These are phyloP conservation scores for Scedosporium minutisporum DNA, from an alignment of 2,329 filamentous ascomycete genomes.

Conservation along the genomic window DNA sequence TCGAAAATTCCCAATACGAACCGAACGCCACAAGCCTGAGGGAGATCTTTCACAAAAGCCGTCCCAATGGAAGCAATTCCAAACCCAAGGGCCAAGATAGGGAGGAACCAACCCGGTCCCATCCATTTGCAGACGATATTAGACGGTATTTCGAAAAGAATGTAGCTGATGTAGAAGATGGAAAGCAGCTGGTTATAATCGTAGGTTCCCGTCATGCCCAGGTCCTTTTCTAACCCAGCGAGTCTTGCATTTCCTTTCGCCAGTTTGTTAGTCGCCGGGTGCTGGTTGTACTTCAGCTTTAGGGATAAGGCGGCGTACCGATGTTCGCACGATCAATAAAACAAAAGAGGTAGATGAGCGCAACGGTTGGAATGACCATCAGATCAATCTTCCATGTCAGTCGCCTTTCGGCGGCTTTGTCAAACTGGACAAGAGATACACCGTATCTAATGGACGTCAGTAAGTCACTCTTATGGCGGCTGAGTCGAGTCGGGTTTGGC, in stretches of 20 bases:
- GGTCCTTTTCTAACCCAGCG: conserved; percentile 54
- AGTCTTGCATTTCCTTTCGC: conserved; percentile 53
- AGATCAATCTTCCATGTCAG: conserved; percentile 49
- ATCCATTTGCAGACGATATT: conserved; percentile 62
- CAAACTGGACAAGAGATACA: conserved; percentile 29
- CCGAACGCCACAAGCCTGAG: conserved; percentile 47
- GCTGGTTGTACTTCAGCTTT: no score
- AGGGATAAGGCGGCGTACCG: neutral
- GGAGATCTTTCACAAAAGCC: conserved; percentile 50
- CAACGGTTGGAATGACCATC: conserved; percentile 47
- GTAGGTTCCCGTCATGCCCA: conserved; percentile 43
- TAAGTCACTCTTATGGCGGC: no score
- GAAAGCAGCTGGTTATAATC: conserved; percentile 63
- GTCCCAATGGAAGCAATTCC: conserved; percentile 55
- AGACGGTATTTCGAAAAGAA: conserved; percentile 60
- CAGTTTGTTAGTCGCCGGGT: no score
- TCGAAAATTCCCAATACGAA: conserved; percentile 63
- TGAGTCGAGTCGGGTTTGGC: conserved; percentile 15
- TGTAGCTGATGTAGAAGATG: conserved; percentile 64
- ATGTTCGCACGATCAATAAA: conserved; percentile 47
- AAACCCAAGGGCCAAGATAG: conserved; percentile 50
- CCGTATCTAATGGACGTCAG: conserved; percentile 21
- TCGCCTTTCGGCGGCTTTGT: conserved; percentile 9
- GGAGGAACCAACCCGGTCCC: conserved; percentile 64
- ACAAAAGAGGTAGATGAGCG: conserved; percentile 51